Evolutionary conservation across 306 rosid genomes (phyloP), one percentile per base, ranked within the genome.

Genomic region (Macrotyloma uniflorum): DNA sequence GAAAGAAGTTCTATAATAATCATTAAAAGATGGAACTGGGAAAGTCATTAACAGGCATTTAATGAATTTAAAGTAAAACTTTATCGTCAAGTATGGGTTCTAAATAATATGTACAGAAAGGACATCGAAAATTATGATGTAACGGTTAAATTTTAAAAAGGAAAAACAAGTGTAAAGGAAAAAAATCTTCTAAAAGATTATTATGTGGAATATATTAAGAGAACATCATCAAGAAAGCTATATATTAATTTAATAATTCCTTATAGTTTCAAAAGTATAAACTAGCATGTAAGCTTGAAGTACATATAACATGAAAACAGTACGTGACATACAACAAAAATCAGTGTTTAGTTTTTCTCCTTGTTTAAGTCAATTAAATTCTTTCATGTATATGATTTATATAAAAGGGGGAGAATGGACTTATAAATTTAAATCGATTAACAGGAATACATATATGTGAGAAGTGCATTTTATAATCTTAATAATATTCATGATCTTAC

Each of bases 1-100:
- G 80, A 46, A 49, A 68, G 40, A 80, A 76, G 72, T 35, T 80
- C 30, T 49, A 70, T 16, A 11, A 64, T 75, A 30, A 62, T 69
- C 67, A 74, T 57, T 6, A 67, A 50, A 14, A 28, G 30, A 40
- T 8, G 58, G 49, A 57, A 76, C 15, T 30, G 28, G 43, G 26
- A 22, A 45, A 84, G 35, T 51, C 72, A 51, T 61, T 69, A 43
- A 43, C 49, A 62, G 53, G 58, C 72, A 19, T 78, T 78, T 40
- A 70, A 77, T 19, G 67, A 72, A 77, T 30, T 64, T 18, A 22
- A 65, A 71, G 62, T 20, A 63, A 22, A 54, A 45, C 33, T 36
- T 18, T 38, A 19, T 36, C 7, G 68, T 28, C 61, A 53, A 4
- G 30, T 66, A 80, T 6, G 16, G 49, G 19, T 67, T 55, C 46